Percentiles rank a stretch among this genome's conserved stretches.
These are phyloP conservation scores for Wickerhamomyces tratensis DNA, from an alignment of 805 yeast genomes.

Conservation along the genomic window DNA sequence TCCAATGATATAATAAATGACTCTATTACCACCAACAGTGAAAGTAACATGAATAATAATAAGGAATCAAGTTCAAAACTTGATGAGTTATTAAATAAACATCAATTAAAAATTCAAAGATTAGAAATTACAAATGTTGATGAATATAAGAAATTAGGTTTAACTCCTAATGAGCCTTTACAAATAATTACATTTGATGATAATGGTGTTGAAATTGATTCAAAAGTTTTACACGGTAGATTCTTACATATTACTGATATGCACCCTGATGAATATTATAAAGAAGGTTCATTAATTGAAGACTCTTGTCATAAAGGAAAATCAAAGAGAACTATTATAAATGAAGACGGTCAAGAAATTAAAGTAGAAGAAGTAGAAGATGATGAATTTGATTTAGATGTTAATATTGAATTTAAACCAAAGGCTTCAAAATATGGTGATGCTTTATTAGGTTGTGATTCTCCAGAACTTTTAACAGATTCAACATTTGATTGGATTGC, in stretches of 20 bases:
- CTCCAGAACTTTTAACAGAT: slow-evolving; percentile 53
- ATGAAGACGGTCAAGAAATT: neutral
- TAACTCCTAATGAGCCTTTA: slow-evolving; percentile 31
- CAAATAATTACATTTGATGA: slow-evolving; percentile 4
- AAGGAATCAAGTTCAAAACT: no score
- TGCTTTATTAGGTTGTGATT: slow-evolving; percentile 69
- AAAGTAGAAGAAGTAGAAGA: neutral
- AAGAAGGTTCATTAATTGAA: slow-evolving; percentile 37
- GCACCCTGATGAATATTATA: slow-evolving; percentile 71
- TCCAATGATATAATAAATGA: no score
- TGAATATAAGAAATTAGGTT: slow-evolving; percentile 24
- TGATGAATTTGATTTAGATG: neutral
- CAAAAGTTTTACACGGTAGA: slow-evolving; percentile 43
- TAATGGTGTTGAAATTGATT: slow-evolving; percentile 7
- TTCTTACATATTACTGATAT: slow-evolving; percentile 82
- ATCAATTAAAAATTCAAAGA: neutral
- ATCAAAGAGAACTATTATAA: neutral
- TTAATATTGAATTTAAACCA: slow-evolving; percentile 12
- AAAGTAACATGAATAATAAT: no score
- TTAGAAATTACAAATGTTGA: slow-evolving; percentile 15
- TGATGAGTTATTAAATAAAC: no score
- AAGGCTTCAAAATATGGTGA: slow-evolving; percentile 63
- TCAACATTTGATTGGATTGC: slow-evolving; percentile 61
- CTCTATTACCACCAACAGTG: no score
- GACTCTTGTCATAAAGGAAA: slow-evolving; percentile 48